Evolutionary conservation across 2,329 filamentous ascomycete genomes (phyloP).

Genomic region (Aspergillus oerlinghausenensis): DNA sequence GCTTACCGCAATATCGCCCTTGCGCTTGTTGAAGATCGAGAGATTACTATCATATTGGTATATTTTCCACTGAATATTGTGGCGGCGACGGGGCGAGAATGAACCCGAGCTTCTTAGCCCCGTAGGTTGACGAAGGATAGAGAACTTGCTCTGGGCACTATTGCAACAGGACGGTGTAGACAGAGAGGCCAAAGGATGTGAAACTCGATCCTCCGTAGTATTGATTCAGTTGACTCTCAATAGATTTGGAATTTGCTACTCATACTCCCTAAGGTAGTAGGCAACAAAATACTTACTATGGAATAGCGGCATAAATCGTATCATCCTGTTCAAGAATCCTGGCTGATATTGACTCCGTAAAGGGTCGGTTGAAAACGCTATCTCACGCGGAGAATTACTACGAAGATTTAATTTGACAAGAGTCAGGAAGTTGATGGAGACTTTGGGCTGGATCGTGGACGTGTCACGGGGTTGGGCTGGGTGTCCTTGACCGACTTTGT

Average conservation of each 20-base stretch:
- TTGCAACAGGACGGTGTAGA: background rate
- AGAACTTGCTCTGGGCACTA: too few relatives aligned
- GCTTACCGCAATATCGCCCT: background rate
- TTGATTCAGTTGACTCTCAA: background rate
- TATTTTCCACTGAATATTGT: too few relatives aligned
- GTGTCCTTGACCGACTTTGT: constrained; percentile 6
- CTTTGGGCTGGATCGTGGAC: constrained; percentile 1
- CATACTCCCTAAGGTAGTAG: background rate
- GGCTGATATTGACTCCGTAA: background rate
- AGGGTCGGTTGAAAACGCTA: background rate
- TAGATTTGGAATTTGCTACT: background rate
- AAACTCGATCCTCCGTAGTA: background rate
- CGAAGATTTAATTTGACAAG: background rate
- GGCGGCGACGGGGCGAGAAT: background rate
- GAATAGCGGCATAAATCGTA: too few relatives aligned
- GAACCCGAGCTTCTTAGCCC: background rate
- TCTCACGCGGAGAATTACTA: constrained; percentile 7
- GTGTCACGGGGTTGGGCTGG: constrained; percentile 6
- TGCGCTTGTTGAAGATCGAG: background rate
- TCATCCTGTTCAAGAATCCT: background rate
- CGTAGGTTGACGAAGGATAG: too few relatives aligned
- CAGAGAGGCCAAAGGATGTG: background rate
- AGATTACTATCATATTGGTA: background rate
- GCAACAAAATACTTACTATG: too few relatives aligned
- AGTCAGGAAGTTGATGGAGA: background rate